A percentile compares a stretch with the other conserved stretches of the same genome.
phyloP scores from a whole-genome alignment of 1,139 yeast genomes.

The Trichomonascaceae sp. region DNA sequence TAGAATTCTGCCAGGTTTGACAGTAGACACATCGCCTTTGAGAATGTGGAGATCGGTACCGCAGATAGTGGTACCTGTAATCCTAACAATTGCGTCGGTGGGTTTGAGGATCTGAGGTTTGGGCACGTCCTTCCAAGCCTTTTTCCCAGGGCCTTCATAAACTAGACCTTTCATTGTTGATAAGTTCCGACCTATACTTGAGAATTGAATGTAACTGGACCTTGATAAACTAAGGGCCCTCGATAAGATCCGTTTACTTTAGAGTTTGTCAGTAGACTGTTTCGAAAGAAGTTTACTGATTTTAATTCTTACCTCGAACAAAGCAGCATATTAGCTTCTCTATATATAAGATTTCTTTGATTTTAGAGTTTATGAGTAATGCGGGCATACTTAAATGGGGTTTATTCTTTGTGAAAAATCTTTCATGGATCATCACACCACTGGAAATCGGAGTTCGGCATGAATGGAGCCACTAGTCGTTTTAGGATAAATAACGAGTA shows the following conservation, averaged over 20 bases:
- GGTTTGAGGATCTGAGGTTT: slow-evolving; percentile 34
- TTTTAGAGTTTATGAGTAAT: not conserved
- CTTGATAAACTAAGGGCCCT: not conserved
- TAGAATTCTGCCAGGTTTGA: slow-evolving; percentile 39
- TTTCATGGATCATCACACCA: not conserved
- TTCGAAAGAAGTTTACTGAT: not conserved
- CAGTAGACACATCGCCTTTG: slow-evolving; percentile 47
- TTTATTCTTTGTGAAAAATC: not conserved
- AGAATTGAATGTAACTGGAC: not conserved
- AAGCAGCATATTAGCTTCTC: not conserved
- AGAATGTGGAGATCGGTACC: slow-evolving; percentile 46
- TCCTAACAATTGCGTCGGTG: slow-evolving; percentile 42
- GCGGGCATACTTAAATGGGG: not conserved
- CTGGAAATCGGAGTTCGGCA: not conserved
- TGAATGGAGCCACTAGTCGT: not conserved
- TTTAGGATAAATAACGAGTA: not conserved
- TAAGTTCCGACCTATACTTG: slow-evolving; percentile 7
- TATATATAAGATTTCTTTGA: not conserved
- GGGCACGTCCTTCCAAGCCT: slow-evolving; percentile 34
- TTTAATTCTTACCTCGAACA: not conserved
- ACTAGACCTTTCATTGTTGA: slow-evolving; percentile 40
- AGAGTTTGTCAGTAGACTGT: not conserved
- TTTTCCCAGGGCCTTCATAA: slow-evolving; percentile 38
- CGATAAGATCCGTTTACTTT: not conserved
- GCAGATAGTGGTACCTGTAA: slow-evolving; percentile 42